Conservation (phyloP, 306 rosid genomes). For the Trifolium fragiferum region DNA sequence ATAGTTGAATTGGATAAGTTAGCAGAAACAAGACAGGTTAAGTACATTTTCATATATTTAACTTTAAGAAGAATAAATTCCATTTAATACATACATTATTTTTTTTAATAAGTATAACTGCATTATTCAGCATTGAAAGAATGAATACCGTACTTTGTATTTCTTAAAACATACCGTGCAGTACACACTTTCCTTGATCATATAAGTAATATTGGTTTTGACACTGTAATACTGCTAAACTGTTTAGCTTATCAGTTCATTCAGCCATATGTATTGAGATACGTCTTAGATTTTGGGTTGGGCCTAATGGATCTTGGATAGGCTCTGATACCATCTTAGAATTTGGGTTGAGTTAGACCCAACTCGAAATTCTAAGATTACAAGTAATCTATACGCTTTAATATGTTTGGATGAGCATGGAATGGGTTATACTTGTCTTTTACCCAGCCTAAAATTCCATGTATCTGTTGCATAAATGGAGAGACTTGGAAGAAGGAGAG, state of each 20-base stretch:
- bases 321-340: too few species aligned
- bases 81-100: slow-evolving; percentile 5
- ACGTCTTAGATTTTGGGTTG: too few species aligned
- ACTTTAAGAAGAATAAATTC: slow-evolving; percentile 26
- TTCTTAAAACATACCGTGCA: background rate
- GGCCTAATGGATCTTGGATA: too few species aligned
- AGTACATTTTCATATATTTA: slow-evolving; percentile 9
- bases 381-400: too few species aligned
- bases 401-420: too few species aligned
- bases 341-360: too few species aligned
- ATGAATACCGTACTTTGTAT: slow-evolving; percentile 11
- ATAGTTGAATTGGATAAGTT: slow-evolving; percentile 27
- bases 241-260: background rate
- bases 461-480: background rate
- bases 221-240: slow-evolving; percentile 5
- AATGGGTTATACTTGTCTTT: too few species aligned
- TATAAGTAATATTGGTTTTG: slow-evolving; percentile 24
- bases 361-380: too few species aligned
- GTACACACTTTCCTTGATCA: background rate
- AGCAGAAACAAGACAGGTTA: slow-evolving; percentile 1
- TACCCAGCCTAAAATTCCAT: too few species aligned
- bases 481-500: background rate
- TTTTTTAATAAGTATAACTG: background rate
- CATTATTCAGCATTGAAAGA: slow-evolving; percentile 7
- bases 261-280: too few species aligned